Conservation (phyloP, 202 grass and related monocot species). For the Sporobolus alterniflorus region DNA sequence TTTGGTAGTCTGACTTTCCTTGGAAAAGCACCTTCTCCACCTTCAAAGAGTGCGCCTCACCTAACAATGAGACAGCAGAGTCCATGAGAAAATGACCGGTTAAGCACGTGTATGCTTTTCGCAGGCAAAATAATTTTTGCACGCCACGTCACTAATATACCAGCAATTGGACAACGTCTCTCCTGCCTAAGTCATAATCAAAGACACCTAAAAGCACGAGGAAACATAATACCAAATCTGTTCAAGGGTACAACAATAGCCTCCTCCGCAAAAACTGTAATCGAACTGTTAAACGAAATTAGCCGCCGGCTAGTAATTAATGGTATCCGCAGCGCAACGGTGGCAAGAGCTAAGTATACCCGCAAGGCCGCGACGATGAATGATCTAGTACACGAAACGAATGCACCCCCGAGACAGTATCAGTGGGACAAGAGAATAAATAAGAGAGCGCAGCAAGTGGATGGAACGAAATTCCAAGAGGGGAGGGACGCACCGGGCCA, state of each 20-base stretch:
- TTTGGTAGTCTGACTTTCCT: slow-evolving; percentile 89
- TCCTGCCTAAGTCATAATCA: not conserved
- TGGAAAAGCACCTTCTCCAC: slow-evolving; percentile 91
- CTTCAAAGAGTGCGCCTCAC: slow-evolving; percentile 97
- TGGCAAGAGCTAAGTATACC: not conserved
- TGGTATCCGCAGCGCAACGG: not conserved
- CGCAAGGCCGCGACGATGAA: not conserved
- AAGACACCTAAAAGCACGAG: not conserved
- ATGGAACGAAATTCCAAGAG: not conserved
- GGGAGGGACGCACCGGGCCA: slow-evolving; percentile 69
- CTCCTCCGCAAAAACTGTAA: not conserved
- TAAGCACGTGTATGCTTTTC: not conserved
- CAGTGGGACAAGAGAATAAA: not conserved
- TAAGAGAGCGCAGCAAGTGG: not conserved
- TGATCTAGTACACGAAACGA: not conserved
- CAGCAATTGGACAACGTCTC: not conserved
- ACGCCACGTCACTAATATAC: not conserved
- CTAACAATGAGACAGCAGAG: slow-evolving; percentile 27
- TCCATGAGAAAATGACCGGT: not conserved
- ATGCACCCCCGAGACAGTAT: not conserved
- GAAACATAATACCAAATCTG: not conserved
- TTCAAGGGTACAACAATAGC: not conserved
- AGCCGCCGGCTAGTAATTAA: not conserved
- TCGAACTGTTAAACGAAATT: not conserved
- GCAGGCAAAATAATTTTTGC: not conserved